Percentiles rank a stretch among this genome's conserved stretches.
phyloP scores from a whole-genome alignment of 306 rosid genomes.

The Phaseolus lunatus region DNA sequence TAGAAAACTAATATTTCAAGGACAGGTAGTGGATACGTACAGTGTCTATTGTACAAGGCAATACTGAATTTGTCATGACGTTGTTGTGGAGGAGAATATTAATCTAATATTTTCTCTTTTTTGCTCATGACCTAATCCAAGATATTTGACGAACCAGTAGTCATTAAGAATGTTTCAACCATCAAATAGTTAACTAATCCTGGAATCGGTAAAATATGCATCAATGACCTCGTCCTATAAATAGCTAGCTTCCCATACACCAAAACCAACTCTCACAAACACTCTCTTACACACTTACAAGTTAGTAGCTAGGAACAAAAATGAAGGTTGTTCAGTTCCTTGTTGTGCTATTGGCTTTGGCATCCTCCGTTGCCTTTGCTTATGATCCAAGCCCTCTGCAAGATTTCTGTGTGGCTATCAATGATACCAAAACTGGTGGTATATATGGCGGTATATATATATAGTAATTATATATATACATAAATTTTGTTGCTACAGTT shows the following conservation, averaged over 20 bases:
- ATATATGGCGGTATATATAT: not conserved
- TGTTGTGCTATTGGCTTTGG: conserved; percentile 36
- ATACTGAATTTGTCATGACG: not conserved
- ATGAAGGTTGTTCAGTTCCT: conserved; percentile 27
- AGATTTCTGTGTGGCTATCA: conserved; percentile 51
- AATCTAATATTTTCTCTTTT: not conserved
- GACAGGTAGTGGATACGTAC: conserved; percentile 23
- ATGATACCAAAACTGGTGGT: conserved; percentile 51
- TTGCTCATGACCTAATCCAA: not conserved
- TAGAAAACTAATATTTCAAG: conserved; percentile 32
- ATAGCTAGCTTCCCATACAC: conserved; percentile 30
- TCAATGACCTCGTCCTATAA: conserved; percentile 32
- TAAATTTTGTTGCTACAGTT: not conserved
- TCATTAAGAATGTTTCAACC: conserved; percentile 28
- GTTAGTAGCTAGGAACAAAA: not conserved
- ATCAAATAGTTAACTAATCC: not conserved
- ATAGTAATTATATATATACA: not conserved
- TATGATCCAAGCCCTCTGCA: conserved; percentile 53
- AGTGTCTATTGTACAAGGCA: not conserved
- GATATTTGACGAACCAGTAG: not conserved
- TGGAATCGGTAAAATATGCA: not conserved
- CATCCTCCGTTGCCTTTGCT: conserved; percentile 44
- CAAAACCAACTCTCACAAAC: conserved; percentile 13
- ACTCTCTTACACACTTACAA: conserved; percentile 1
- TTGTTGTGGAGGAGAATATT: conserved; percentile 6